Evolutionary conservation across 306 rosid species (phyloP).

Genomic region (Quercus dentata): DNA sequence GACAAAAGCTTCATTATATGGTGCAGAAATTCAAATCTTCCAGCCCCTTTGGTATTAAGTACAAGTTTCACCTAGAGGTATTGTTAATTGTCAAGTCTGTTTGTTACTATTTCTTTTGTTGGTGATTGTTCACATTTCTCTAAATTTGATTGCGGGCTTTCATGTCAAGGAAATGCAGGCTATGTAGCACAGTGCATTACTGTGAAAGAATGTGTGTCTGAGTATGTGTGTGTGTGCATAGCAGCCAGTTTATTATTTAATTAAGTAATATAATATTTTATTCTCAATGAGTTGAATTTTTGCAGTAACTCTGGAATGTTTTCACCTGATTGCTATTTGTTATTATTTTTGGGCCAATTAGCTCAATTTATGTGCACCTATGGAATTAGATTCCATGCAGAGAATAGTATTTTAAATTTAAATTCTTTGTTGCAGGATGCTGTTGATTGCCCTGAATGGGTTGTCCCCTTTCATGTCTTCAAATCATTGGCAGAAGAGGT

Average conservation of each 20-base stretch:
- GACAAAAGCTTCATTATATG: conserved; percentile 19
- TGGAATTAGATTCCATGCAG: neutral
- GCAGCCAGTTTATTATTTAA: neutral
- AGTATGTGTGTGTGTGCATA: neutral
- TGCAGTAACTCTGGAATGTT: neutral
- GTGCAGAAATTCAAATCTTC: conserved; percentile 84
- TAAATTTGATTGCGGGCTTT: neutral
- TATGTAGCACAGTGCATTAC: neutral
- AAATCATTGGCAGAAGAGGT: conserved; percentile 95
- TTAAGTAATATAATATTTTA: neutral
- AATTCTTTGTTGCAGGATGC: conserved; percentile 66
- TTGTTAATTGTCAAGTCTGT: neutral
- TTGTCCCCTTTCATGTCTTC: conserved; percentile 82
- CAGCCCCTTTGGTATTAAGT: conserved; percentile 90
- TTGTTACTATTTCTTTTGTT: neutral
- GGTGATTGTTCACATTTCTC: neutral
- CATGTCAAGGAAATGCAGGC: conserved; percentile 10
- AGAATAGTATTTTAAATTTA: neutral
- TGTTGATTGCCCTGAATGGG: conserved; percentile 98
- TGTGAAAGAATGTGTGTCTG: neutral
- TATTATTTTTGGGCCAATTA: neutral
- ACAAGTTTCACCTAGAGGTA: conserved; percentile 95
- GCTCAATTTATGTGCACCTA: neutral
- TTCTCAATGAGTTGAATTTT: neutral
- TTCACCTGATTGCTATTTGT: neutral